Conservation (phyloP, 192 early-diverging fungal species). For the Oehlia diaphana region DNA sequence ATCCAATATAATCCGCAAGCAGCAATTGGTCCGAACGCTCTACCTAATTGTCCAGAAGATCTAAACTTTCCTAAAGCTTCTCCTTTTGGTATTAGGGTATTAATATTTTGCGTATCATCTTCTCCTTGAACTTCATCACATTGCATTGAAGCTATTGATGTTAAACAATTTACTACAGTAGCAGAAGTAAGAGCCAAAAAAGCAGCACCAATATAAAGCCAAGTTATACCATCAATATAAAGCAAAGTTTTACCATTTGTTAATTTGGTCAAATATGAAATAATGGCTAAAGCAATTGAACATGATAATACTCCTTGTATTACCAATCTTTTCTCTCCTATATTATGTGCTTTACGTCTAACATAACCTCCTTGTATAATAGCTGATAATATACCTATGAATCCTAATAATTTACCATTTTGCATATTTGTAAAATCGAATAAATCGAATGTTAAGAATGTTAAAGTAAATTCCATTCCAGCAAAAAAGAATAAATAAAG, state of each 20-base stretch:
- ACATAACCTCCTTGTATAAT: conserved; percentile 94
- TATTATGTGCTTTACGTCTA: conserved; percentile 63
- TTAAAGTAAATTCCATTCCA: conserved; percentile 98
- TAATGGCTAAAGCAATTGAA: conserved; percentile 59
- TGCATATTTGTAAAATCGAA: conserved; percentile 83
- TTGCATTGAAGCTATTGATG: conserved; percentile 67
- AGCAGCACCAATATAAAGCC: conserved; percentile 71
- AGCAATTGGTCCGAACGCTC: conserved; percentile 84
- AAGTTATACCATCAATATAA: conserved; percentile 59
- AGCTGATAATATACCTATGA: conserved; percentile 85
- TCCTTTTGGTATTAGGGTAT: conserved; percentile 44
- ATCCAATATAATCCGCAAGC: conserved; percentile 90
- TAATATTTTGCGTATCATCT: not conserved
- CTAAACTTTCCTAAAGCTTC: conserved; percentile 82
- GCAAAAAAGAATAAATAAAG: conserved; percentile 90
- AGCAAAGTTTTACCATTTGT: conserved; percentile 31
- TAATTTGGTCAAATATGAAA: conserved; percentile 51
- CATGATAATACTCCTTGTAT: conserved; percentile 78
- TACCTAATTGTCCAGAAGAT: conserved; percentile 87
- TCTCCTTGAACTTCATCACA: conserved; percentile 35
- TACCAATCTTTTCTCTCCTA: conserved; percentile 72
- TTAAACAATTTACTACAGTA: conserved; percentile 93
- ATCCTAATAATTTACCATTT: conserved; percentile 86
- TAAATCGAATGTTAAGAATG: conserved; percentile 93
- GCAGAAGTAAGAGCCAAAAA: conserved; percentile 89